Evolutionary conservation across 495 filamentous ascomycete genomes (phyloP).

Genomic region (Tetracladium setigerum): DNA sequence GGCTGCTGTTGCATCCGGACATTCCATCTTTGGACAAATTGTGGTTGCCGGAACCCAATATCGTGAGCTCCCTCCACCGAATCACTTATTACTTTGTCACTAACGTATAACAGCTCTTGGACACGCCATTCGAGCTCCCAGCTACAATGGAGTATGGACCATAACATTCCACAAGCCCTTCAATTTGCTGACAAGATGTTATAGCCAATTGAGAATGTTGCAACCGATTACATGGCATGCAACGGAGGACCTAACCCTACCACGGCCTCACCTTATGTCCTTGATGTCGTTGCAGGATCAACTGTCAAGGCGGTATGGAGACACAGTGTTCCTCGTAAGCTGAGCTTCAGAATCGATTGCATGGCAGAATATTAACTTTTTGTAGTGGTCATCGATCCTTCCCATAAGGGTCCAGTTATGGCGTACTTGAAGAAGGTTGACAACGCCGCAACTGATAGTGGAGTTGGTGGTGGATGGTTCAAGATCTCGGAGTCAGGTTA

Average conservation of each 20-base stretch:
- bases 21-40: constrained; percentile 49
- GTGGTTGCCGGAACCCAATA: constrained; percentile 29
- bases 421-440: constrained; percentile 48
- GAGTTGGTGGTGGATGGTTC: constrained; percentile 13
- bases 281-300: constrained; percentile 36
- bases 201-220: constrained; percentile 42
- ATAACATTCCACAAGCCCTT: neutral
- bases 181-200: neutral
- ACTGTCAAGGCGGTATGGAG: constrained; percentile 38
- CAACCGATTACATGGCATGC: constrained; percentile 38
- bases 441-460: constrained; percentile 36
- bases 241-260: constrained; percentile 47
- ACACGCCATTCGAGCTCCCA: constrained; percentile 31
- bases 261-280: constrained; percentile 26
- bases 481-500: constrained; percentile 14
- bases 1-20: constrained; percentile 33
- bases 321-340: constrained; percentile 20
- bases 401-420: constrained; percentile 35
- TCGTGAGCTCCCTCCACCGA: neutral
- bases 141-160: constrained; percentile 27
- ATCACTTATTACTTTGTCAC: no score
- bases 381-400: no score
- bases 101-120: constrained; percentile 6
- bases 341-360: no score
- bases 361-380: no score